These are phyloP conservation scores for Mycena epipterygia DNA, from an alignment of 768 basidiomycete species.

Conservation along the genomic window DNA sequence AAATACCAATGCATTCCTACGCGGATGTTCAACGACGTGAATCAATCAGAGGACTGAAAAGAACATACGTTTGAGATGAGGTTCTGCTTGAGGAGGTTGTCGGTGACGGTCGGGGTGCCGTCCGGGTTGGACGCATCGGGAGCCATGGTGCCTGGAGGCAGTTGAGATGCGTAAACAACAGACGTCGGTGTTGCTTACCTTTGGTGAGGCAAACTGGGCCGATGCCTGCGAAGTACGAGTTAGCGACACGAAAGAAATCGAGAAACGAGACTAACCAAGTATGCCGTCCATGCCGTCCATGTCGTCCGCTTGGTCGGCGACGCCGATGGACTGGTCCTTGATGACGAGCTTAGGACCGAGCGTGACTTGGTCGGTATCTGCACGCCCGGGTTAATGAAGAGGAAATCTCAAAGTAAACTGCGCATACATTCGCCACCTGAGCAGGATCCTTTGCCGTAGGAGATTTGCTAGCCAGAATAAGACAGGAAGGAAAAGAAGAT, in stretches of 20 bases:
- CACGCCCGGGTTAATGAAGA: not conserved
- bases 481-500: not conserved
- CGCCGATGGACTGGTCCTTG: conserved; percentile 61
- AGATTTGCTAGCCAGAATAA: conserved; percentile 48
- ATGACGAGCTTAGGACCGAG: conserved; percentile 53
- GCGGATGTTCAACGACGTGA: not conserved
- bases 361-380: conserved; percentile 26
- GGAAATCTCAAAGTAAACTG: not conserved
- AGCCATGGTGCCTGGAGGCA: conserved; percentile 24
- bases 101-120: conserved; percentile 60
- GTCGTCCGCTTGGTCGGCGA: conserved; percentile 43
- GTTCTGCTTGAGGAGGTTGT: conserved; percentile 52
- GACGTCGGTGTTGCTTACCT: conserved; percentile 38
- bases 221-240: conserved; percentile 46
- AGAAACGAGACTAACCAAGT: conserved; percentile 52
- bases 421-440: conserved; percentile 46
- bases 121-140: not conserved
- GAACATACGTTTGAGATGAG: conserved; percentile 42
- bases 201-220: conserved; percentile 61
- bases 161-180: not conserved
- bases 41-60: not conserved
- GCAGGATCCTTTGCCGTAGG: conserved; percentile 61
- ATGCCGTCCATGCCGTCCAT: conserved; percentile 57
- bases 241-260: not conserved
- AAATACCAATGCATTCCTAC: conserved; percentile 48